Percentiles rank a stretch among this genome's conserved stretches.
phyloP scores from a whole-genome alignment of 345 rosid species.

The Hibiscus trionum region DNA sequence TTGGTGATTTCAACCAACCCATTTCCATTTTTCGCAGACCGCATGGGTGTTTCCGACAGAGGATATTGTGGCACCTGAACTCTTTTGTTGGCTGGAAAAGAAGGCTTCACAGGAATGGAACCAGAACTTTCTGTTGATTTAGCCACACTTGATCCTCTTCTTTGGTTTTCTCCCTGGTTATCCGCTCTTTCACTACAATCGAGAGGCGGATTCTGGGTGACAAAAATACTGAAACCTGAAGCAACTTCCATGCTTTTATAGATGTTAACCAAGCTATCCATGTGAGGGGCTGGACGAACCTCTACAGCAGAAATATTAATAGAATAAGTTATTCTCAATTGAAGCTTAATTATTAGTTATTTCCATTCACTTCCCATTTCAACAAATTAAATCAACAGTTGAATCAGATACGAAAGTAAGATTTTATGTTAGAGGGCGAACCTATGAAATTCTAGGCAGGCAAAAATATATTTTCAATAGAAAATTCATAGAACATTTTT shows the following conservation, averaged over 20 bases:
- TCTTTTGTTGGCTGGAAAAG: constrained; percentile 81
- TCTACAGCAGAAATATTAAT: constrained; percentile 29
- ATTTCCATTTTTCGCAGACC: constrained; percentile 17
- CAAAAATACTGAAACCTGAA: constrained; percentile 59
- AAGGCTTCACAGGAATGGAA: constrained; percentile 42
- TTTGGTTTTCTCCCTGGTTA: constrained; percentile 13
- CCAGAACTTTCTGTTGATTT: constrained; percentile 20
- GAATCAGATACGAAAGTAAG: background rate
- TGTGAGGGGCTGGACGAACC: constrained; percentile 81
- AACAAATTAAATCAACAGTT: background rate
- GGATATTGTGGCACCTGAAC: constrained; percentile 64
- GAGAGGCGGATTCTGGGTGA: constrained; percentile 37
- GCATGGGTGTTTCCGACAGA: constrained; percentile 27
- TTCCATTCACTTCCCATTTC: background rate
- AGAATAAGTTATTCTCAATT: background rate
- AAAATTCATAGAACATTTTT: no score
- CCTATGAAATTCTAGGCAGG: no score
- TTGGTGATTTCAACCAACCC: constrained; percentile 12
- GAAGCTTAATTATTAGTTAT: background rate
- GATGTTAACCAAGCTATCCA: constrained; percentile 84
- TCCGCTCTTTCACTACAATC: constrained; percentile 11
- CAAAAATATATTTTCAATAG: no score
- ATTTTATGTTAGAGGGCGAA: no score
- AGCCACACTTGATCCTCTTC: constrained; percentile 25
- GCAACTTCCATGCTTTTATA: constrained; percentile 86